Evolutionary conservation across 352 stramenopile species (phyloP).

Genomic region (Phytophthora pistaciae): DNA sequence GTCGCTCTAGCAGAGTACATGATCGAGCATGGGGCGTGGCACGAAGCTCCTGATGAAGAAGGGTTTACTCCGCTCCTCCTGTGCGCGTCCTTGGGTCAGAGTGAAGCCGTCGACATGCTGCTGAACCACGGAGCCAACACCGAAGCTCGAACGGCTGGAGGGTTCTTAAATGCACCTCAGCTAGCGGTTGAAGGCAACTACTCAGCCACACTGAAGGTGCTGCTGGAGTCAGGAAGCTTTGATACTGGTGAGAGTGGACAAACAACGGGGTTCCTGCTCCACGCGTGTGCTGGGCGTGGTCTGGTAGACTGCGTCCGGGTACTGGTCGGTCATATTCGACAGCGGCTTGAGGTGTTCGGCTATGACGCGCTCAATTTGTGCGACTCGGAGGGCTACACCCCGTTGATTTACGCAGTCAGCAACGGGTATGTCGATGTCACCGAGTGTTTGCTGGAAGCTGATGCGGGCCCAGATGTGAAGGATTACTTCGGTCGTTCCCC

Average conservation of each 20-base stretch:
- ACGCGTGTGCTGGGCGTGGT: constrained; percentile 68
- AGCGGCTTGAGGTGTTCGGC: constrained; percentile 41
- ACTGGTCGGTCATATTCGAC: constrained; percentile 55
- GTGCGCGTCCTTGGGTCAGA: constrained; percentile 65
- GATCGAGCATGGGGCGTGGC: constrained; percentile 88
- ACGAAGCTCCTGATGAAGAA: constrained; percentile 72
- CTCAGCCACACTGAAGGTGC: constrained; percentile 45
- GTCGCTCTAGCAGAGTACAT: constrained; percentile 77
- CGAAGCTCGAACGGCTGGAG: constrained; percentile 43
- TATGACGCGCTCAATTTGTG: constrained; percentile 49
- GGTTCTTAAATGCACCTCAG: constrained; percentile 57
- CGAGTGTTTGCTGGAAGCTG: constrained; percentile 62
- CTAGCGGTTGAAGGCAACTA: constrained; percentile 76
- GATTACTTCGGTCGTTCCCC: constrained; percentile 76
- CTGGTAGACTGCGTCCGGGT: constrained; percentile 64
- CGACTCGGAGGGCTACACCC: constrained; percentile 82
- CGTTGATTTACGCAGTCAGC: constrained; percentile 81
- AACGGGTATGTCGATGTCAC: constrained; percentile 62
- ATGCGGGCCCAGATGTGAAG: constrained; percentile 62
- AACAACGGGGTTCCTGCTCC: constrained; percentile 63
- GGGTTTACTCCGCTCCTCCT: constrained; percentile 74
- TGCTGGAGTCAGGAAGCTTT: constrained; percentile 66
- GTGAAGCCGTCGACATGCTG: constrained; percentile 71
- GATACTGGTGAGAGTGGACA: constrained; percentile 43
- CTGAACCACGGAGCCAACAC: constrained; percentile 73